Evolutionary conservation across 2,329 filamentous ascomycete species (phyloP).

Genomic region (Stachybotrys echinatus): DNA sequence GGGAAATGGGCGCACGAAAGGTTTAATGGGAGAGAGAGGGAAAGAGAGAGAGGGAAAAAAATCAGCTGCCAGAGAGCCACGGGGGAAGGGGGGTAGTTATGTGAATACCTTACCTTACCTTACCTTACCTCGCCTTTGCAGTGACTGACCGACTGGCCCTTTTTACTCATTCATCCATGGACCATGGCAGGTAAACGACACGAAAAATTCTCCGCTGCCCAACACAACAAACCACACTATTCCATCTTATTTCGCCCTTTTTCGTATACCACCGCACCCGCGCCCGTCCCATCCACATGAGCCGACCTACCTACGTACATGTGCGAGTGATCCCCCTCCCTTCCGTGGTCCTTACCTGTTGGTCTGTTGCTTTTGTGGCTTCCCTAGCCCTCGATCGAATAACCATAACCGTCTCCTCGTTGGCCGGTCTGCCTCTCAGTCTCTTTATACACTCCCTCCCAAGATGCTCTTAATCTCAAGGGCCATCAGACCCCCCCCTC

Average conservation of each 20-base stretch:
- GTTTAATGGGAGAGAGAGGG: slow-evolving; percentile 9
- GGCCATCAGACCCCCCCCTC: not conserved
- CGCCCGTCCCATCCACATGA: not conserved
- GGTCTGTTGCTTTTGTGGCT: not conserved
- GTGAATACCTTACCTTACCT: slow-evolving; percentile 20
- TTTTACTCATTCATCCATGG: not conserved
- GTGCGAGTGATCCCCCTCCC: too few species aligned
- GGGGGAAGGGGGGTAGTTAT: slow-evolving; percentile 32
- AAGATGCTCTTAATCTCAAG: not conserved
- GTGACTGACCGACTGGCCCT: not conserved
- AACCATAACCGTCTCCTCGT: too few species aligned
- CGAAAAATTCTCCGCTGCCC: slow-evolving; percentile 9
- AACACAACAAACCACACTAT: not conserved
- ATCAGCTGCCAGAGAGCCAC: slow-evolving; percentile 20
- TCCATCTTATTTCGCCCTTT: not conserved
- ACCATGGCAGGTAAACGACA: not conserved
- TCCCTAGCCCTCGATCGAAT: not conserved
- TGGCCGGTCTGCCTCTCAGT: too few species aligned
- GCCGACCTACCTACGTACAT: too few species aligned
- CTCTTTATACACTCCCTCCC: not conserved
- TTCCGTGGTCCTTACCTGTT: not conserved
- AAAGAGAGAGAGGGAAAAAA: slow-evolving; percentile 19
- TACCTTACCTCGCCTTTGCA: slow-evolving; percentile 13
- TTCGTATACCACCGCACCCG: not conserved
- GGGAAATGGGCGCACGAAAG: slow-evolving; percentile 11